Conservation (phyloP, 768 basidiomycete species). For the Suillus placidus region DNA sequence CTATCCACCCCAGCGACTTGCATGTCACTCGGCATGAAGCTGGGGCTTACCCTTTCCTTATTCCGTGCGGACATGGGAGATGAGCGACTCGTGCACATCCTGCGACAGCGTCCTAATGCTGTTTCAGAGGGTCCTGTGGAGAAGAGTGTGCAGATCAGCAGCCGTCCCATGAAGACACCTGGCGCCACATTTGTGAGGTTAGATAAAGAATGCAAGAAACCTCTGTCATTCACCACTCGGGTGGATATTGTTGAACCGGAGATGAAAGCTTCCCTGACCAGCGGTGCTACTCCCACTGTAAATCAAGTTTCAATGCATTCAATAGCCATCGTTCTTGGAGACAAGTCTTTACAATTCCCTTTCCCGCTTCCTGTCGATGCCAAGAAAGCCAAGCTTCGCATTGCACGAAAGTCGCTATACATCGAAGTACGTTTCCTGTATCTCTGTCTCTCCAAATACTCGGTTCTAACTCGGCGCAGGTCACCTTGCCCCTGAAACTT, state of each 20-base stretch:
- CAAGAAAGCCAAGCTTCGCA: conserved; percentile 38
- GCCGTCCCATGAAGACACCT: neutral
- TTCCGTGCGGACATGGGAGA: conserved; percentile 21
- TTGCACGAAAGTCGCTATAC: conserved; percentile 59
- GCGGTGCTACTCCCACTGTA: conserved; percentile 24
- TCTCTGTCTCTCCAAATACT: neutral
- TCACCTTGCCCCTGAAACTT: conserved; percentile 21
- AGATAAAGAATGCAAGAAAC: conserved; percentile 18
- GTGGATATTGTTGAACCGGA: neutral
- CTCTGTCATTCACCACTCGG: conserved; percentile 20
- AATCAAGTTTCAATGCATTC: conserved; percentile 10
- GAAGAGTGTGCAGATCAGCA: conserved; percentile 20
- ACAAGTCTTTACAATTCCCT: conserved; percentile 27
- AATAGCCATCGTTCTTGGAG: conserved; percentile 16
- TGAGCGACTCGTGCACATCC: conserved; percentile 21
- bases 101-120: conserved; percentile 22
- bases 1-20: conserved; percentile 11
- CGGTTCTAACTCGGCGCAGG: conserved; percentile 18
- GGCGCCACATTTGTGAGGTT: conserved; percentile 14
- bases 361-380: conserved; percentile 51
- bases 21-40: conserved; percentile 11
- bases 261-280: conserved; percentile 19
- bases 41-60: conserved; percentile 22
- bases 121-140: conserved; percentile 21
- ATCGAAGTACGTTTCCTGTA: conserved; percentile 35